These are phyloP conservation scores for Venturia effusa DNA, from an alignment of 2,329 filamentous ascomycete species.

Conservation along the genomic window DNA sequence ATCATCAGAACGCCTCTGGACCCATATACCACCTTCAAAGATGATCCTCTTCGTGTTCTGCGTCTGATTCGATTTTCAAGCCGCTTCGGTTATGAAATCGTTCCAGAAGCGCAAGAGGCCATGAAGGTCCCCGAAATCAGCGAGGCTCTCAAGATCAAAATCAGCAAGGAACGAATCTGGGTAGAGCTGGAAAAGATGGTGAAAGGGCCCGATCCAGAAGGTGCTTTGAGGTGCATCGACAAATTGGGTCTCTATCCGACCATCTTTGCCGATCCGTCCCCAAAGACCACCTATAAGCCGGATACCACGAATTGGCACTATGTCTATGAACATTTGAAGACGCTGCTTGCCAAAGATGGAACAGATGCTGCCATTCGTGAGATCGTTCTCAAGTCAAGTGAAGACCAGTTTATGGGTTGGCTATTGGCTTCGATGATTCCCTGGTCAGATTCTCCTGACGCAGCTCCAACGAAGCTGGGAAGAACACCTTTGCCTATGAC, in stretches of 20 bases:
- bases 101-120: constrained; percentile 52
- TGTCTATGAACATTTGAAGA: constrained; percentile 39
- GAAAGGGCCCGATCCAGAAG: constrained; percentile 50
- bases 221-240: constrained; percentile 55
- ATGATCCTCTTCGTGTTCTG: constrained; percentile 81
- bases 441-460: constrained; percentile 47
- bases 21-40: constrained; percentile 84
- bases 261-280: constrained; percentile 60
- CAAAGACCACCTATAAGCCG: constrained; percentile 41
- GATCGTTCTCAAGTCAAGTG: constrained; percentile 31
- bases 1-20: constrained; percentile 79
- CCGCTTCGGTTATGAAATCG: constrained; percentile 69
- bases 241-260: constrained; percentile 57
- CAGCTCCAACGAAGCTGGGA: constrained; percentile 27
- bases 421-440: constrained; percentile 63
- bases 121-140: constrained; percentile 78
- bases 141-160: constrained; percentile 70
- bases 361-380: constrained; percentile 39
- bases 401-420: constrained; percentile 67
- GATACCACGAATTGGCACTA: constrained; percentile 49
- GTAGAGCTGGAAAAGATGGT: constrained; percentile 89
- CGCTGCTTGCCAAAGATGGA: constrained; percentile 19
- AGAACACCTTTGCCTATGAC: constrained; percentile 47
- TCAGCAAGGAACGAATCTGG: constrained; percentile 82
- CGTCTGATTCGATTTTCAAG: constrained; percentile 85